These are phyloP conservation scores for Chlamydomonas reinhardtii DNA, from an alignment of 163 green algal genomes.

Conservation along the genomic window DNA sequence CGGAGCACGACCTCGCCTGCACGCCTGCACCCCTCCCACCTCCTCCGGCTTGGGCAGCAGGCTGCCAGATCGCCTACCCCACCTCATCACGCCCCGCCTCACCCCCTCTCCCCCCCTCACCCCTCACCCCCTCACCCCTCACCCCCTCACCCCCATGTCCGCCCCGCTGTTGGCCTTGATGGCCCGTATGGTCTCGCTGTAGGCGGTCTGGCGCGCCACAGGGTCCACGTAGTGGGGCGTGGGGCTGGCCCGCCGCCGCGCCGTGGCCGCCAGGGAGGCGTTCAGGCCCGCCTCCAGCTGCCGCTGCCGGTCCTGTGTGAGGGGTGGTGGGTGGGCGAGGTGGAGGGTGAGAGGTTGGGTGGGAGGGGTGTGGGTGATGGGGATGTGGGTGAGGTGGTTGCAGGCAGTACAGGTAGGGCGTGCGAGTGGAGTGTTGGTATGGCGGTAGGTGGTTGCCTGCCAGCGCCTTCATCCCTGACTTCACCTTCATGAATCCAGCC, in stretches of 20 bases:
- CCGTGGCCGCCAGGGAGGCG: neutral
- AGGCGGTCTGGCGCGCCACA: slow-evolving; percentile 16
- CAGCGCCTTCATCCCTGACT: too few species aligned
- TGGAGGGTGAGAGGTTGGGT: neutral
- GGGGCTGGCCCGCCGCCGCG: neutral
- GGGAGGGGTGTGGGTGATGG: neutral
- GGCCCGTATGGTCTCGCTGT: slow-evolving; percentile 9
- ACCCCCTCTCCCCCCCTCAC: neutral
- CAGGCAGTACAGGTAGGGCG: too few species aligned
- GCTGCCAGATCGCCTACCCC: too few species aligned
- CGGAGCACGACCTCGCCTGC: too few species aligned
- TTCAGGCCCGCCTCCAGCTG: slow-evolving; percentile 1
- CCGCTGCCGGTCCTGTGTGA: slow-evolving; percentile 20
- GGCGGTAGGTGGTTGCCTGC: too few species aligned
- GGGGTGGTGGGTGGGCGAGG: neutral
- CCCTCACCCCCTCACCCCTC: neutral
- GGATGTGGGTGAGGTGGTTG: too few species aligned
- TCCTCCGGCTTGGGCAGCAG: too few species aligned
- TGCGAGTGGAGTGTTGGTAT: too few species aligned
- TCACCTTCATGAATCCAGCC: too few species aligned
- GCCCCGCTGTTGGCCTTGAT: slow-evolving; percentile 36
- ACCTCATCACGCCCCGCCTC: too few species aligned
- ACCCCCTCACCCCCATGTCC: slow-evolving; percentile 19
- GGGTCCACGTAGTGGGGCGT: slow-evolving; percentile 21
- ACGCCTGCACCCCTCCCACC: too few species aligned